Base-by-base conservation (phyloP, 495 filamentous ascomycete species). In the Evansstolkia leycettana region DNA sequence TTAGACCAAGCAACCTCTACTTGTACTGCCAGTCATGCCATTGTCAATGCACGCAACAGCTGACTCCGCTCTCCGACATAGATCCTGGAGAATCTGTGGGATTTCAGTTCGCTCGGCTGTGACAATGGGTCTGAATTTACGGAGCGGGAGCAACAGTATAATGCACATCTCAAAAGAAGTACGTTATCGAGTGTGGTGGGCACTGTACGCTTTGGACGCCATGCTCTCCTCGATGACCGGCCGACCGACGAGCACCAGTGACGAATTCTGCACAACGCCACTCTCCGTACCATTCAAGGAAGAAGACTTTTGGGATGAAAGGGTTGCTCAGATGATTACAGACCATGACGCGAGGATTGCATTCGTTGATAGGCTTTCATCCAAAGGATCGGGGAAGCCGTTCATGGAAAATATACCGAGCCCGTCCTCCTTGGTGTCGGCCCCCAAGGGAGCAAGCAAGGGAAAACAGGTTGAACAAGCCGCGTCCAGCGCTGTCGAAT, bases 181-280 rank as follows among this genome's bases (percentile, higher is more conserved):
- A 12, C 62, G 76, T 7, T 55, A 62, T 27, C 72, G 74, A 2
- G 57, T 80, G 7, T 82, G 76, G 76, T 81, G 75, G 70, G 68
- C 75, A 0, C 48, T 82, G 8, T 76, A 69, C 38, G 59, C 57
- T 1, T 49, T 80, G 7, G 77, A 81, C 34, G 61, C 73, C 27
- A 42, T 68, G 5, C 51, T 82, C n/a, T 62, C 64, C 25, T 57
- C 64, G 6, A 73, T 78, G 46, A 76, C 72, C 4, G 77, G 77
- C 2, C 66, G 77, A n/a, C 70, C 73, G 5, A 68, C 69, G 15
- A 65, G 65, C 28, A 65, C 77, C 23, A 47, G 64, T 5, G 67
- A 75, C 38, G 46, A 48, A 17, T 57, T 73, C 43, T 75, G 69
- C 38, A 65, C 69, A 15, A 62, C 65, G 0, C 65, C 71, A 0